phyloP scores from a whole-genome alignment of 129 eudicot genomes.

The Escallonia rubra region DNA sequence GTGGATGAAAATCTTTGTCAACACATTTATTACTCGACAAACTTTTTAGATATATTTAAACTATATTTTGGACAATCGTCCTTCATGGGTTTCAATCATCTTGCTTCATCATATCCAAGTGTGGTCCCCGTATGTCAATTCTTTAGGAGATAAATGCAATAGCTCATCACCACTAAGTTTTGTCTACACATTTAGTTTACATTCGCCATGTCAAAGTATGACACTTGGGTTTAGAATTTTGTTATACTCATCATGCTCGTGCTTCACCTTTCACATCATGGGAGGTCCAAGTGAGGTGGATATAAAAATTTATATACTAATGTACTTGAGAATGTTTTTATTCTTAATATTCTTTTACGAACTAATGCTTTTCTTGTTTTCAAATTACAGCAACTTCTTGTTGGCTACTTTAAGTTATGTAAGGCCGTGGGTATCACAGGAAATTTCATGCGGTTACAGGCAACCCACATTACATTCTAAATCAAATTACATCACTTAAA shows the following conservation, averaged over 20 bases:
- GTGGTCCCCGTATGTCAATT: conserved; percentile 14
- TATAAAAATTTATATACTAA: no score
- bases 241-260: conserved; percentile 2
- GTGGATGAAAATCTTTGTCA: neutral
- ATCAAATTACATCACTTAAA: no score
- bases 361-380: neutral
- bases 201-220: conserved; percentile 7
- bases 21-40: neutral
- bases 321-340: no score
- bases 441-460: no score
- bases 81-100: neutral
- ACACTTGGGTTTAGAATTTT: neutral
- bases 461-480: no score
- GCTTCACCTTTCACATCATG: neutral
- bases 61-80: neutral
- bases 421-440: no score
- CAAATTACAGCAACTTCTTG: no score
- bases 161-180: conserved; percentile 22
- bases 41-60: neutral
- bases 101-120: neutral
- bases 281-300: conserved; percentile 1
- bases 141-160: conserved; percentile 11
- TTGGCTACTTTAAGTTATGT: no score
- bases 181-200: conserved; percentile 14
- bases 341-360: neutral